Conservation (phyloP, 257 asterid genomes). For the Linaria vulgaris region DNA sequence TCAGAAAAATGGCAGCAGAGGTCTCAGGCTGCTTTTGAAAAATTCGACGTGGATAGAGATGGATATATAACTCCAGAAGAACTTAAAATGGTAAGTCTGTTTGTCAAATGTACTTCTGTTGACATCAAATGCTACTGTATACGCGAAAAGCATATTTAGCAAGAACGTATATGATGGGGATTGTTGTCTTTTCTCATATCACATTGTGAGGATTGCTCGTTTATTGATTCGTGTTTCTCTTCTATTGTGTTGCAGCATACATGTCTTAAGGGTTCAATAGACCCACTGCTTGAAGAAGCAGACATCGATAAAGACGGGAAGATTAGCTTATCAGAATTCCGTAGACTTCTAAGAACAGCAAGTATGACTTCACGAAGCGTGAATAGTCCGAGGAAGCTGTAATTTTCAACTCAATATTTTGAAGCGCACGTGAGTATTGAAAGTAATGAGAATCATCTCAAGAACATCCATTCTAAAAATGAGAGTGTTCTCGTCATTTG, state of each 20-base stretch:
- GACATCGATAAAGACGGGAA: constrained; percentile 92
- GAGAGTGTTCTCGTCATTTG: too few species aligned
- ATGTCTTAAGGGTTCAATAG: constrained; percentile 74
- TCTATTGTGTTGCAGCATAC: constrained; percentile 58
- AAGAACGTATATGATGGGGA: too few species aligned
- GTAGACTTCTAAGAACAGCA: constrained; percentile 90
- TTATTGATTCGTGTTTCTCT: not conserved
- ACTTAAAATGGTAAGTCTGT: constrained; percentile 71
- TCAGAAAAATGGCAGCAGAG: constrained; percentile 77
- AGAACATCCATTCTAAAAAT: too few species aligned
- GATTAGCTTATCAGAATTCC: constrained; percentile 90
- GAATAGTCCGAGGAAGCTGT: constrained; percentile 41
- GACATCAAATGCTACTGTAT: not conserved
- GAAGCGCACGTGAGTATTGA: constrained; percentile 21
- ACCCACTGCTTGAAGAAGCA: constrained; percentile 92
- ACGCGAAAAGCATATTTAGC: not conserved
- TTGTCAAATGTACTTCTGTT: not conserved
- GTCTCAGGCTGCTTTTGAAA: constrained; percentile 84
- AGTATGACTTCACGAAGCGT: constrained; percentile 65
- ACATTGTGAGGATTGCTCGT: not conserved
- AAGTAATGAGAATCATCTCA: not conserved
- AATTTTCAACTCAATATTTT: constrained; percentile 25
- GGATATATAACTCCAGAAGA: constrained; percentile 93
- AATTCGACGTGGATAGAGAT: constrained; percentile 89
- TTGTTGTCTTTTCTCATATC: too few species aligned